Base-by-base conservation (phyloP, 2,329 filamentous ascomycete genomes). In the Trichothecium roseum region DNA sequence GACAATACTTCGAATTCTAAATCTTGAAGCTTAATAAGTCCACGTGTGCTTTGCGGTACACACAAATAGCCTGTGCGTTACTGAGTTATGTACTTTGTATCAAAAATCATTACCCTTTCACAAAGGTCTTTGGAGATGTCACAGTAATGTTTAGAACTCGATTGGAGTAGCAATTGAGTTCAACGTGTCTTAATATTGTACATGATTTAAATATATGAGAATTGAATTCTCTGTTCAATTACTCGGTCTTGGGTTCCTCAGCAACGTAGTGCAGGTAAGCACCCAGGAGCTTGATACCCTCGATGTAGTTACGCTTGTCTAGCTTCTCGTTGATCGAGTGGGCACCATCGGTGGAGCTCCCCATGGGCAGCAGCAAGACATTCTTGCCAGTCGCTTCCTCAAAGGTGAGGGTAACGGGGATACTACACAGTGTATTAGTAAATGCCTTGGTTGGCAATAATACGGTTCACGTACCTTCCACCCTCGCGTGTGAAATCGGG, bases 291-390 rank as follows among this genome's bases (percentile, higher is more conserved):
- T 98, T 98, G 50, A 84, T 95, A 33, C 91, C 91, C 68, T 98
- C 87, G 52, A 98, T 94, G 60, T 98, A 98, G 65, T 98, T 98
- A 55, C 75, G 78, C 73, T 84, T 87, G 61, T 98, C 91, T 39
- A 98, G 70, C 73, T 94, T 95, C 75, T 96, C 91, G 59, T 98
- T 98, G 63, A 95, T 93, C 24, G 86, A 94, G 65, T 98, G 91
- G 7, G 91, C 91, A 29, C 84, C 88, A 57, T 96, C 91, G 2
- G 89, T 98, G 30, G 84, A 93, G 68, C 84, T 94, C 31, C 91
- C 91, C 91, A 98, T 96, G 22, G 91, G 91, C 47, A 98, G 64
- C 45, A 98, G 68, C 38, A 98, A 67, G 29, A 96, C 89, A 54
- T 96, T 98, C 80, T 98, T 98, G 53, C 88, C 87, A 6, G 89